phyloP scores from a whole-genome alignment of 495 filamentous ascomycete genomes.

The Parathielavia hyrcaniae region DNA sequence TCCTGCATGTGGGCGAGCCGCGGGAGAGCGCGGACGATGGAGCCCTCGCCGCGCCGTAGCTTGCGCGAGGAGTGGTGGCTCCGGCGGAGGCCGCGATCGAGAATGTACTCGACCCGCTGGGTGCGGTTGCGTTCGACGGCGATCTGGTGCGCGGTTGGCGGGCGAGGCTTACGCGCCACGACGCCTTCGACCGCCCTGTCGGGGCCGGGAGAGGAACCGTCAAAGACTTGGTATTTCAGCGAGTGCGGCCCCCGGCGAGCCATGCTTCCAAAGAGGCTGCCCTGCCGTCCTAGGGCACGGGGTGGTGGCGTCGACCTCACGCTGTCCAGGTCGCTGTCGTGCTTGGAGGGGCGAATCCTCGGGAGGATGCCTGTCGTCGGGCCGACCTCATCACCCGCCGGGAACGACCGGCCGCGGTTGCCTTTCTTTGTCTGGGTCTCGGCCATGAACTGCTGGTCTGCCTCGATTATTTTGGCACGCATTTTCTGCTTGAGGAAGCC shows the following conservation, averaged over 20 bases:
- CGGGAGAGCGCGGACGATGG: conserved; percentile 60
- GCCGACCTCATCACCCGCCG: conserved; percentile 52
- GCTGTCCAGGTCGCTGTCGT: conserved; percentile 54
- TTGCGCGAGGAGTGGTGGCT: conserved; percentile 57
- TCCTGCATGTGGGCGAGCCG: conserved; percentile 61
- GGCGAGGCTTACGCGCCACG: conserved; percentile 54
- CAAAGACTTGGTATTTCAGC: conserved; percentile 47
- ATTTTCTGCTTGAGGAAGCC: conserved; percentile 79
- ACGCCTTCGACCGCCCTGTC: conserved; percentile 38
- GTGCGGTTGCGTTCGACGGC: conserved; percentile 85
- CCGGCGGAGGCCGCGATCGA: conserved; percentile 64
- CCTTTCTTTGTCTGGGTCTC: conserved; percentile 46
- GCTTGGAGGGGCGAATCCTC: conserved; percentile 49
- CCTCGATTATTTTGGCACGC: conserved; percentile 63
- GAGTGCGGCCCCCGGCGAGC: conserved; percentile 42
- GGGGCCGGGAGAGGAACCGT: conserved; percentile 47
- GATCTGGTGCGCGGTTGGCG: conserved; percentile 86
- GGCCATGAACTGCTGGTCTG: conserved; percentile 45
- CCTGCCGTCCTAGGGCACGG: conserved; percentile 41
- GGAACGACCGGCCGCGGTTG: conserved; percentile 23
- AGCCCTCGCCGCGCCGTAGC: conserved; percentile 53
- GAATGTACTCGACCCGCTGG: conserved; percentile 79
- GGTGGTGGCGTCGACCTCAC: conserved; percentile 54
- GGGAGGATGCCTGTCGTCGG: conserved; percentile 50
- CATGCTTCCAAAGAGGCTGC: conserved; percentile 32